Evolutionary conservation across 257 asterid species (phyloP).

Genomic region (Nicotiana benthamiana): DNA sequence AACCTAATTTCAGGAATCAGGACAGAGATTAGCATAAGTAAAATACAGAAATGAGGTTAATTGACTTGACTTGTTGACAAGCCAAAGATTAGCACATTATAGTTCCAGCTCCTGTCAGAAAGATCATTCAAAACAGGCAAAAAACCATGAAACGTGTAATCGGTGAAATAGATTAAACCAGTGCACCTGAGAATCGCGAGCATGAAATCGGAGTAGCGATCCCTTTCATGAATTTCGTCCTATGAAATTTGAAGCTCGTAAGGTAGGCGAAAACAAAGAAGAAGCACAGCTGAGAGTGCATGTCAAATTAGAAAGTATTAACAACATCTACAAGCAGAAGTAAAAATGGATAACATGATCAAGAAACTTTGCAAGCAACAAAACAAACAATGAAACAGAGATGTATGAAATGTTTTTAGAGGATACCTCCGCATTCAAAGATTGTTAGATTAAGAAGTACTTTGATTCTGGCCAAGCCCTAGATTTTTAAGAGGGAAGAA

Average conservation of each 20-base stretch:
- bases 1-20: neutral
- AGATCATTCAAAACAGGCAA: neutral
- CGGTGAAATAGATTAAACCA: constrained; percentile 11
- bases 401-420: neutral
- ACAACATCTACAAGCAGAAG: constrained; percentile 2
- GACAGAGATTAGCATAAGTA: neutral
- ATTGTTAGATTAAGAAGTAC: neutral
- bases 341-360: neutral
- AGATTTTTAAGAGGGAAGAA: neutral
- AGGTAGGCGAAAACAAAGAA: neutral
- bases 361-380: neutral
- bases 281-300: neutral
- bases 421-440: neutral
- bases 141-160: neutral
- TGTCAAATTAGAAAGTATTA: neutral
- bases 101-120: neutral
- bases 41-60: neutral
- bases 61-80: neutral
- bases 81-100: constrained; percentile 3
- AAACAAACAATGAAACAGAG: neutral
- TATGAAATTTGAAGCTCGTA: constrained; percentile 23
- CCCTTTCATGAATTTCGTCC: constrained; percentile 99
- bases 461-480: neutral
- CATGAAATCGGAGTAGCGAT: constrained; percentile 91
- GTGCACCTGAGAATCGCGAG: constrained; percentile 89